Evolutionary conservation across 2,329 filamentous ascomycete species (phyloP).

Genomic region (Endoconidiophora laricicola): DNA sequence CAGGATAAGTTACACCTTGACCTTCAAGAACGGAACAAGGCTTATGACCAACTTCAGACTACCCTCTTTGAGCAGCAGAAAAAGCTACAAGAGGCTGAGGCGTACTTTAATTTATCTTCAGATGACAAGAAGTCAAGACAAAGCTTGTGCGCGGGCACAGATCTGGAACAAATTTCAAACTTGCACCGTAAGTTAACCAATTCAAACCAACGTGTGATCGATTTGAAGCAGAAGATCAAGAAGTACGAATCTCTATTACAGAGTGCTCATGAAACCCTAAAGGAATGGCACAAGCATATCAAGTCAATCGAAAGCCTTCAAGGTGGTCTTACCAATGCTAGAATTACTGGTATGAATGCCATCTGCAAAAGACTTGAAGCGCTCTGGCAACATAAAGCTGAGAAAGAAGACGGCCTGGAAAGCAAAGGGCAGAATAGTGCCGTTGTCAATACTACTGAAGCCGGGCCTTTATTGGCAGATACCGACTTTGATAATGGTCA

Average conservation of each 20-base stretch:
- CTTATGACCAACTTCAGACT: constrained; percentile 1
- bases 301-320: constrained; percentile 5
- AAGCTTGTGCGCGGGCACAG: background rate
- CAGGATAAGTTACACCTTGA: constrained; percentile 2
- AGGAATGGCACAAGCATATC: constrained; percentile 11
- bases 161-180: background rate
- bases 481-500: background rate
- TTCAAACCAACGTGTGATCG: constrained; percentile 13
- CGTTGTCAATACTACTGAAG: background rate
- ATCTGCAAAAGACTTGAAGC: constrained; percentile 7
- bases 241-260: constrained; percentile 8
- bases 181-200: constrained; percentile 2
- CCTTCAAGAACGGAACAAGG: constrained; percentile 5
- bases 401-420: background rate
- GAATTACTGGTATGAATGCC: constrained; percentile 1
- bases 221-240: constrained; percentile 12
- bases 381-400: constrained; percentile 2
- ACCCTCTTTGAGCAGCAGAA: constrained; percentile 2
- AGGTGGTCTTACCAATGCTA: constrained; percentile 2
- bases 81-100: constrained; percentile 4
- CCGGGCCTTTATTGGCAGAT: background rate
- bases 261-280: constrained; percentile 7
- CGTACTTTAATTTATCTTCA: background rate
- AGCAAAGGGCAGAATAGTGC: background rate
- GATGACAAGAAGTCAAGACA: background rate